Base-by-base conservation (phyloP, 495 filamentous ascomycete genomes). In the Cairneyella variabilis region DNA sequence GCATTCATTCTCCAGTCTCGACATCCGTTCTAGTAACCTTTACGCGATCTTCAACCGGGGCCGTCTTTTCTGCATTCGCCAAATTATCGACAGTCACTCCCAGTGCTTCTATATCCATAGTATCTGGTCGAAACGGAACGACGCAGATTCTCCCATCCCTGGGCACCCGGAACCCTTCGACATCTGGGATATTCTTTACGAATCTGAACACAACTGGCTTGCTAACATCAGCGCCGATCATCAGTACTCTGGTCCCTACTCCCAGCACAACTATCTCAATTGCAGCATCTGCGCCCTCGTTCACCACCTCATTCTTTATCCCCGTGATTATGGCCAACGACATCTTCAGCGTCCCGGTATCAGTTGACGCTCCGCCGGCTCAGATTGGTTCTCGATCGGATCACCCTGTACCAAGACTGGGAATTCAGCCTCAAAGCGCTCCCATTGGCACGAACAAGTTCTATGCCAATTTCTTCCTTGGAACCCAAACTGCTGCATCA, bases 371-470 rank as follows among this genome's bases (percentile, higher is more conserved):
- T 17, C 80, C 85, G 44, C 76, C 84, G 0, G 38, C 69, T 1
- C 71, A 67, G 27, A 82, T 91, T 55, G 47, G 66, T 20, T 68
- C 76, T 71, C 67, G 55, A 6, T 57, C 64, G n/a, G 66, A 71
- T 50, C 72, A 77, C 50, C 74, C 74, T 0, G 65, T 72, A 11
- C 61, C 68, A 21, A 64, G 71, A 14, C 57, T 65, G 14, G 71
- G 68, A 22, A 71, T 73, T 51, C 52, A 38, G 43, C 36, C 71
- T 49, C 69, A 79, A 17, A 66, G 69, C 2, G 67, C 61, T 1
- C 86, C 86, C 0, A 76, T 89, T 56, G 71, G 79, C 45, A 93
- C 91, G 11, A 95, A 97, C 64, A 97, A 96, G 61, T 98, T 96
- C 67, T 96, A 96, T 62, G 83, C 83, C 47, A 95, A 95, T 43